Percentiles rank a stretch among this genome's conserved stretches.
These are phyloP conservation scores for Suhomyces pyralidae DNA, from an alignment of 805 yeast genomes.

Conservation along the genomic window DNA sequence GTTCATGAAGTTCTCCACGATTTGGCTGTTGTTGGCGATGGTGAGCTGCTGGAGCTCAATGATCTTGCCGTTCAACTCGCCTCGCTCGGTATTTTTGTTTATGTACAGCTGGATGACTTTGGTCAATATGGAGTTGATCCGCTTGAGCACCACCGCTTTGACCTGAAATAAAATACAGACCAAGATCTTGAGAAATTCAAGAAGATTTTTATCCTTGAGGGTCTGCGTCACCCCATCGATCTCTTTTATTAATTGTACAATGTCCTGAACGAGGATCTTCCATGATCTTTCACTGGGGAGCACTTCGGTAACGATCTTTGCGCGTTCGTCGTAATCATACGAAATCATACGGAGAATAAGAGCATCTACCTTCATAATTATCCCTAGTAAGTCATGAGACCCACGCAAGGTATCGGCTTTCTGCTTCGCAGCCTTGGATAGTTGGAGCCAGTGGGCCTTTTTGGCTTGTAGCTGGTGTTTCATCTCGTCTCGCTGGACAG, in stretches of 20 bases:
- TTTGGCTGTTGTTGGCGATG: conserved; percentile 21
- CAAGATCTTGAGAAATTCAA: conserved; percentile 18
- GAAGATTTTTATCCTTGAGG: conserved; percentile 12
- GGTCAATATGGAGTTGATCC: conserved; percentile 26
- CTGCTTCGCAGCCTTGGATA: conserved; percentile 37
- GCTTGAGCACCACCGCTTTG: conserved; percentile 27
- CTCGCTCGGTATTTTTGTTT: conserved; percentile 7
- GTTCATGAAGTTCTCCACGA: conserved; percentile 22
- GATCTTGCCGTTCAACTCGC: conserved; percentile 19
- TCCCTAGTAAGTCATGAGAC: conserved; percentile 23
- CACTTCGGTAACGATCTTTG: conserved; percentile 19
- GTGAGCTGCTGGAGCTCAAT: conserved; percentile 26
- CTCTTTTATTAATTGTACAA: conserved; percentile 19
- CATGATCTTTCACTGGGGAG: conserved; percentile 28
- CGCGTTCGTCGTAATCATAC: conserved; percentile 37
- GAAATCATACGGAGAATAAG: conserved; percentile 34
- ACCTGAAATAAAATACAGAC: conserved; percentile 28
- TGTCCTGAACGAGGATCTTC: conserved; percentile 32
- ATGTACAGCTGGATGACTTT: conserved; percentile 22
- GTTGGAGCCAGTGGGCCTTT: conserved; percentile 33
- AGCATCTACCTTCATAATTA: conserved; percentile 35
- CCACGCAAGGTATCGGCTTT: conserved; percentile 31
- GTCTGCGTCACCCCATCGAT: conserved; percentile 5
- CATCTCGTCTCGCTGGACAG: conserved; percentile 10
- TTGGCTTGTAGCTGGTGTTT: conserved; percentile 17